Evolutionary conservation across 2,329 filamentous ascomycete genomes (phyloP), one percentile per base, ranked within the genome.

Genomic region (Colletotrichum abscissum): DNA sequence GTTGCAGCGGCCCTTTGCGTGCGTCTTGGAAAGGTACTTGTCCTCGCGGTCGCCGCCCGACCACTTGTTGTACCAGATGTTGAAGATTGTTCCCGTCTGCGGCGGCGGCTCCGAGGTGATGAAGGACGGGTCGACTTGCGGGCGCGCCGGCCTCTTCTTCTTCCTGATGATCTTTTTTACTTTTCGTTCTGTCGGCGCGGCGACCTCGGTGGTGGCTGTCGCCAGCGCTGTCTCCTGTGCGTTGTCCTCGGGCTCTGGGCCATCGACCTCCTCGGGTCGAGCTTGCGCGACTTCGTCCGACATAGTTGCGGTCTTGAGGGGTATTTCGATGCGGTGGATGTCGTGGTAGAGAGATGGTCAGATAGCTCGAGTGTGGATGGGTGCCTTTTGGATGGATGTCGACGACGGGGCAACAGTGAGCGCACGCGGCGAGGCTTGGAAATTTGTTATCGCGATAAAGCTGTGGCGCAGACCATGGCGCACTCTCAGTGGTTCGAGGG

Each of bases 31-130:
- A 4, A 95, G 89, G 79, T 96, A 95, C 78, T 95, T 95, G 86
- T 97, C 95, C 80, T 98, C 96, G 74, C 95, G 91, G 83, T 99
- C 97, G 79, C 97, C 97, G 76, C 97, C 97, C 1, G 92, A 93
- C 95, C 96, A 98, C 84, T 98, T 98, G 86, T 98, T 98, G 85
- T 98, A 98, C 96, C 95, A 98, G 79, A 97, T 97, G 84, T 99
- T 99, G 88, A 97, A 99, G 72, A 95, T 95, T 0, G 94, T 97
- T 66, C 97, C 97, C 0, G 96, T 98, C 79, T 98, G 95, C 1
- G 94, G 94, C 19, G 95, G 95, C 4, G 94, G 93, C 78, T 98
- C 95, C 42, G 92, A 92, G 78, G 93, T 94, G 84, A 97, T 90
- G 56, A 92, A 92, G 54, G 93, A 91, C 1, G 95, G 91, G 80